Evolutionary conservation across 352 stramenopile genomes (phyloP), one percentile per base, ranked within the genome.

Genomic region (Phytophthora megakarya): DNA sequence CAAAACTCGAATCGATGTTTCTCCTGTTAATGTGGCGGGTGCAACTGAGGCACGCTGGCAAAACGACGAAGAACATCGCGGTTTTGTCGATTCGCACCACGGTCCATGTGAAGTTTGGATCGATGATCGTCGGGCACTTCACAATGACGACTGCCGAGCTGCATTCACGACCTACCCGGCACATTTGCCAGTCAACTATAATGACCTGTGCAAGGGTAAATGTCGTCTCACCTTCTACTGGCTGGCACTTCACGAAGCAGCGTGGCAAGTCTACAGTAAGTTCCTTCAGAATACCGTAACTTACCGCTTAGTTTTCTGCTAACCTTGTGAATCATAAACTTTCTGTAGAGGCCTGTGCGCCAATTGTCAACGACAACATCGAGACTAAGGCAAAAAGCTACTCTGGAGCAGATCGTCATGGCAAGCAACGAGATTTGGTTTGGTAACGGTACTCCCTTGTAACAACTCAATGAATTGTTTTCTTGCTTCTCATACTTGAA

Each of bases 61-160:
- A 19, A 85, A 85, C 53, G 50, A 77, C 38, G 37, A 82, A 39
- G 67, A 75, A 33, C 43, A 62, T 10, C 64, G 60, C 28, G 73
- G 76, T 9, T 85, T 85, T 39, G 57, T 85, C 22, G 68, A 65
- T 1, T 82, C 73, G n/a, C 76, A 85, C 61, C 65, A 71, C n/a
- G 76, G 76, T 16, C 76, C 76, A n/a, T 86, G 76, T 37, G 76
- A 86, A 56, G 64, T 77, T 33, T 86, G 74, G 73, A 74, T 86
- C 45, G 58, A 79, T 51, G 56, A 81, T 47, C 54, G 37, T 11
- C 67, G 51, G 37, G 72, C 78, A 16, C 33, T 72, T 9, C 65
- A 79, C 23, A 65, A 77, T 6, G 64, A 81, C 32, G 72, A 86
- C 64, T 86, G 76, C 18, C 61, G 67, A 22, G 59, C 46, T 22